Percentiles rank a stretch among this genome's conserved stretches.
phyloP scores from a whole-genome alignment of 495 filamentous ascomycete genomes.

The Penicillium riverlandense region DNA sequence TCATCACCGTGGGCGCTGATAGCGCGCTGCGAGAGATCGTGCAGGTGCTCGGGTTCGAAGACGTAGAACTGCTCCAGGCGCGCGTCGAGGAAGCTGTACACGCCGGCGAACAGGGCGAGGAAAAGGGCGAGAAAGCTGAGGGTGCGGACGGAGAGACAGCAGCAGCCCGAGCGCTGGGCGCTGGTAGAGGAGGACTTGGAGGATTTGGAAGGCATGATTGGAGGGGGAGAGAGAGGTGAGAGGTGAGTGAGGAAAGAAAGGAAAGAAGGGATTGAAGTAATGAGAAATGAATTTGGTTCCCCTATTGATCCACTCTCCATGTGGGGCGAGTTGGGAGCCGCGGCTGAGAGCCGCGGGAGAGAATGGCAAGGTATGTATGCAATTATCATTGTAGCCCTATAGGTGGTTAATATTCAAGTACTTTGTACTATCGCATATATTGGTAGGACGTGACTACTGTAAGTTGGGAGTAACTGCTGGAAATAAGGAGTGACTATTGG shows the following conservation, averaged over 20 bases:
- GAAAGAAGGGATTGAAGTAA: not conserved
- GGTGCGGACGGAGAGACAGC: slow-evolving; percentile 22
- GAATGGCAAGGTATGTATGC: no score
- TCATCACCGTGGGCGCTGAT: slow-evolving; percentile 65
- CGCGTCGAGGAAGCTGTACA: slow-evolving; percentile 58
- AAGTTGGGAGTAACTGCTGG: no score
- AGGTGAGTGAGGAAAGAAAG: not conserved
- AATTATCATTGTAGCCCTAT: no score
- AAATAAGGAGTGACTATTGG: no score
- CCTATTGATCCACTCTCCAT: no score
- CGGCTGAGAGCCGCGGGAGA: no score
- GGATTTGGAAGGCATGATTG: slow-evolving; percentile 22
- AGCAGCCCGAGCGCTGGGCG: slow-evolving; percentile 11
- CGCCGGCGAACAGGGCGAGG: slow-evolving; percentile 49
- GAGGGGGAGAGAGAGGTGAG: not conserved
- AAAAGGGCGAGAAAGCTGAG: slow-evolving; percentile 55
- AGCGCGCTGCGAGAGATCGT: slow-evolving; percentile 57
- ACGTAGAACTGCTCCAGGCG: slow-evolving; percentile 71
- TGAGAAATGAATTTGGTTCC: no score
- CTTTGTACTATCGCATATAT: no score
- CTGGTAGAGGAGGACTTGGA: slow-evolving; percentile 9
- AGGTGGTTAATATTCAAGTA: no score
- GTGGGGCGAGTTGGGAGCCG: no score
- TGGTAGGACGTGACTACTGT: no score
- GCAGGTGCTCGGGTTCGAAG: slow-evolving; percentile 60